A percentile compares a stretch with the other conserved stretches of the same genome.
Evolutionary conservation across 1,139 yeast species (phyloP).

Genomic region (Candida smagusa): DNA sequence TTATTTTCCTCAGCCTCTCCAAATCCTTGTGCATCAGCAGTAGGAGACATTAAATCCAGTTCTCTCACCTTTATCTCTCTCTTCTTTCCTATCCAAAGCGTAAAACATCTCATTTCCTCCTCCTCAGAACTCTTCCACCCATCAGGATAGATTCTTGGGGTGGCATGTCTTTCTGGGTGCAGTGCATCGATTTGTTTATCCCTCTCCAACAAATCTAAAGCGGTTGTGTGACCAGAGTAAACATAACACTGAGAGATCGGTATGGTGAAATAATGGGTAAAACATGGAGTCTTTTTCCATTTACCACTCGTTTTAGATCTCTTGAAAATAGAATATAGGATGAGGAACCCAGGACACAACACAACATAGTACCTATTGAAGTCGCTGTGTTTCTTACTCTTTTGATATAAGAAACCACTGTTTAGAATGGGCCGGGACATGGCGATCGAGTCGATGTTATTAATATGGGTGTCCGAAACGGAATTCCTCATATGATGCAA

Average conservation of each 20-base stretch:
- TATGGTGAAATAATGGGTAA: slow-evolving; percentile 51
- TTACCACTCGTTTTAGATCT: slow-evolving; percentile 46
- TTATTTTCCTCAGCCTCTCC: neutral
- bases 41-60: neutral
- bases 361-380: slow-evolving; percentile 62
- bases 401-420: slow-evolving; percentile 66
- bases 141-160: slow-evolving; percentile 74
- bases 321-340: slow-evolving; percentile 46
- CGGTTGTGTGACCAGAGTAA: slow-evolving; percentile 67
- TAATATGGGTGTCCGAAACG: slow-evolving; percentile 48
- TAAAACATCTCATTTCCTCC: slow-evolving; percentile 69
- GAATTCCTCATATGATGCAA: slow-evolving; percentile 57
- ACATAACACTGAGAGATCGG: slow-evolving; percentile 68
- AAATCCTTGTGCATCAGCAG: neutral
- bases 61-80: slow-evolving; percentile 31
- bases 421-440: slow-evolving; percentile 56
- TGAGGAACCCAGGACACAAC: slow-evolving; percentile 65
- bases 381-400: slow-evolving; percentile 63
- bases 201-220: slow-evolving; percentile 51
- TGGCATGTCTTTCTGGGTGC: slow-evolving; percentile 52
- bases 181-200: slow-evolving; percentile 42
- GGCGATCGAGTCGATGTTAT: slow-evolving; percentile 56
- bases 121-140: slow-evolving; percentile 86
- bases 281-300: slow-evolving; percentile 43
- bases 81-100: slow-evolving; percentile 77